phyloP scores from a whole-genome alignment of 768 basidiomycete genomes.

The Kondoa malvinella region DNA sequence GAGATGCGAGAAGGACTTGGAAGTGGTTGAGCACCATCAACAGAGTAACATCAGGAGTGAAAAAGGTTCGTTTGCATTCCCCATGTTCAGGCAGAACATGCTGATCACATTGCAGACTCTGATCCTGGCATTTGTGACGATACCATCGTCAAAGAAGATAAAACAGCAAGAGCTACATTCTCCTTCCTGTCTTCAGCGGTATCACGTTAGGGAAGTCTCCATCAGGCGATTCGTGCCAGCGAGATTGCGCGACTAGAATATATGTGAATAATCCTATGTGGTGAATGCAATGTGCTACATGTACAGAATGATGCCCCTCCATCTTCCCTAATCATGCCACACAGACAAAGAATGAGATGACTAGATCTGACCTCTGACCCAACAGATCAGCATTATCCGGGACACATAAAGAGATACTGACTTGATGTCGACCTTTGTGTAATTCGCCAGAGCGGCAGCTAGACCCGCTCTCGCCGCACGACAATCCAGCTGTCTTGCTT shows the following conservation, averaged over 20 bases:
- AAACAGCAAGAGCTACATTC: conserved; percentile 42
- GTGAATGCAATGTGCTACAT: conserved; percentile 1
- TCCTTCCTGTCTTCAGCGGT: conserved; percentile 55
- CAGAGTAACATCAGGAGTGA: conserved; percentile 87
- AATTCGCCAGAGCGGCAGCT: conserved; percentile 52
- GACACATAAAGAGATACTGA: conserved; percentile 28
- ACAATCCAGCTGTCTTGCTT: conserved; percentile 30
- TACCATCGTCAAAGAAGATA: conserved; percentile 53
- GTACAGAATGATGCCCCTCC: background rate
- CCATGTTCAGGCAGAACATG: background rate
- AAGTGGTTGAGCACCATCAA: conserved; percentile 94
- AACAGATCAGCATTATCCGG: background rate
- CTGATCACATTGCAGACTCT: conserved; percentile 47
- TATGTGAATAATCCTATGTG: background rate
- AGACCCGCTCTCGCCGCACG: conserved; percentile 34
- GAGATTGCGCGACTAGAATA: conserved; percentile 47
- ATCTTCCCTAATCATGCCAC: background rate
- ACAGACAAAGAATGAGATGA: background rate
- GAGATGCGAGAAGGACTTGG: conserved; percentile 48
- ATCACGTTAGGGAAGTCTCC: conserved; percentile 67
- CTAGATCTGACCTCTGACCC: conserved; percentile 1
- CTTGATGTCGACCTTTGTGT: conserved; percentile 72
- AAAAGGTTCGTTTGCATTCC: conserved; percentile 49
- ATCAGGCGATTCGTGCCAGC: conserved; percentile 76
- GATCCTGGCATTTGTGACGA: conserved; percentile 76